These are phyloP conservation scores for Ormosia semicastrata DNA, from an alignment of 306 rosid genomes.

Conservation along the genomic window DNA sequence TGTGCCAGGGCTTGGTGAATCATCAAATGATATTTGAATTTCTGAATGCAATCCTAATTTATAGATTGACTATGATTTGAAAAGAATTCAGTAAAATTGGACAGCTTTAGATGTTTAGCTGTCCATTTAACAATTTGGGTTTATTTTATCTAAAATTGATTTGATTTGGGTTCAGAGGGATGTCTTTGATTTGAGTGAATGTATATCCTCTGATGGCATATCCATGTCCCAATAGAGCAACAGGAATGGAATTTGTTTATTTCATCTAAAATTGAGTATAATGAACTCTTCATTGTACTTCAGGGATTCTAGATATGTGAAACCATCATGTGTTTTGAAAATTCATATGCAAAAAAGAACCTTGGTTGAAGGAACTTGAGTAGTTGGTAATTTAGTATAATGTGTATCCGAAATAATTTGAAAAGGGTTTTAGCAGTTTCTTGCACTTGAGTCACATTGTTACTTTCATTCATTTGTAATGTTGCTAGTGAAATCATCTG, in stretches of 20 bases:
- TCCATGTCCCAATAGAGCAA: background rate
- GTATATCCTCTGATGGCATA: background rate
- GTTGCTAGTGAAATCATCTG: background rate
- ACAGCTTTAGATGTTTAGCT: background rate
- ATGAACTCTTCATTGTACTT: background rate
- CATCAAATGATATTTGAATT: background rate
- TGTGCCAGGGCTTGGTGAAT: background rate
- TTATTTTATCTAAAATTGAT: background rate
- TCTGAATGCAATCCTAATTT: background rate
- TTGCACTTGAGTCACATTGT: background rate
- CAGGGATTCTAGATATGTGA: background rate
- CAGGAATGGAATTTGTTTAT: background rate
- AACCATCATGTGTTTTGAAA: background rate
- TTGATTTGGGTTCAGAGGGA: background rate
- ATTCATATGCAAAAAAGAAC: background rate
- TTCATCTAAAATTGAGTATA: background rate
- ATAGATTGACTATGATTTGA: background rate
- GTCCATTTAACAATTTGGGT: background rate
- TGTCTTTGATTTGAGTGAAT: background rate
- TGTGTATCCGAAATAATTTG: background rate
- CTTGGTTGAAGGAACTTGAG: background rate
- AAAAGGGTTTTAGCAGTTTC: background rate
- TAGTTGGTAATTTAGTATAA: background rate
- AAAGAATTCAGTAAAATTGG: background rate
- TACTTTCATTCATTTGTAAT: conserved; percentile 12